Evolutionary conservation across 108 stramenopile genomes (phyloP).

Genomic region (Skeletonema tropicum): DNA sequence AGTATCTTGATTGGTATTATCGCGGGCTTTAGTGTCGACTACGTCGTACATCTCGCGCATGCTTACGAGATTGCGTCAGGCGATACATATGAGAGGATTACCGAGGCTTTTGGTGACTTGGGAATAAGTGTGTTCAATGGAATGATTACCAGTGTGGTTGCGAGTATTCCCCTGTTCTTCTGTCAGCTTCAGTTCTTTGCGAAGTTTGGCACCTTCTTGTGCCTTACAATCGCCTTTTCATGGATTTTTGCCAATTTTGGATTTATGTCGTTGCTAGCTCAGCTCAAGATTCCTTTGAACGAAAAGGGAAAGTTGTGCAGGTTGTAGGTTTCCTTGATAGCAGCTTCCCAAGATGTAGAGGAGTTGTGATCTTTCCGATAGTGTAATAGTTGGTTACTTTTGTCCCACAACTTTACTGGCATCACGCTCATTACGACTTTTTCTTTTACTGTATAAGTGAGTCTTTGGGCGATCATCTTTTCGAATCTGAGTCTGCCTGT

Average conservation of each 20-base stretch:
- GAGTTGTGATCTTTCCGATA: too few species aligned
- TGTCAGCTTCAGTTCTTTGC: conserved; percentile 64
- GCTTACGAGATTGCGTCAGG: conserved; percentile 46
- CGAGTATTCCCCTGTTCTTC: conserved; percentile 59
- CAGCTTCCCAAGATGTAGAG: too few species aligned
- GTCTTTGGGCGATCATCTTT: too few species aligned
- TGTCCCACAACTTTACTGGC: too few species aligned
- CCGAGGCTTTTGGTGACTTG: conserved; percentile 56
- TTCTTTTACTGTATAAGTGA: too few species aligned
- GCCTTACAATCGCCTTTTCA: conserved; percentile 50
- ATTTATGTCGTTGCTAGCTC: conserved; percentile 47
- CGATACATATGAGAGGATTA: conserved; percentile 42
- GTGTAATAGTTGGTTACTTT: too few species aligned
- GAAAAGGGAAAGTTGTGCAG: conserved; percentile 16
- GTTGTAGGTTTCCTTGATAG: too few species aligned
- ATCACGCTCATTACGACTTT: too few species aligned
- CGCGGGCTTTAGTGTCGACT: conserved; percentile 52
- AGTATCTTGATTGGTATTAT: conserved; percentile 53
- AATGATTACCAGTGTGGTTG: conserved; percentile 60
- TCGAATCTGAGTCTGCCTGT: too few species aligned
- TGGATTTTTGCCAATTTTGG: conserved; percentile 64
- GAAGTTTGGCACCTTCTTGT: conserved; percentile 62
- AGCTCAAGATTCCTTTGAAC: conserved; percentile 36
- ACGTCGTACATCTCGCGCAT: conserved; percentile 59
- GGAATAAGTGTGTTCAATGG: conserved; percentile 65